Evolutionary conservation across 1,284 basidiomycete species (phyloP).

Genomic region (Cryptococcus neoformans): DNA sequence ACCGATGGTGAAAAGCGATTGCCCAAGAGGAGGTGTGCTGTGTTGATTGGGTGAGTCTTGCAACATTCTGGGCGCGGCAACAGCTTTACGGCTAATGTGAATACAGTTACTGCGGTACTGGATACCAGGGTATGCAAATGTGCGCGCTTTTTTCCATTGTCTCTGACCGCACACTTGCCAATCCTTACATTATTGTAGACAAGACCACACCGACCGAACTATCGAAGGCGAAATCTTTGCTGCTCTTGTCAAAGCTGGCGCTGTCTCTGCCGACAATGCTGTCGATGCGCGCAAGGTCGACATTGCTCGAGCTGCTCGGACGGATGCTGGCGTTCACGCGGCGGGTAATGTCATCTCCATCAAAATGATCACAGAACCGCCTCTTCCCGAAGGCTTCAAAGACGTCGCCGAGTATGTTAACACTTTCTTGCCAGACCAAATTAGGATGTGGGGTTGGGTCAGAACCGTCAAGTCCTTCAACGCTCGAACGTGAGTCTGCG

Average conservation of each 20-base stretch:
- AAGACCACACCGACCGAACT: conserved; percentile 58
- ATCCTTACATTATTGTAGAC: conserved; percentile 17
- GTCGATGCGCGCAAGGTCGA: conserved; percentile 85
- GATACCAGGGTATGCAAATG: conserved; percentile 94
- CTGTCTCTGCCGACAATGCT: conserved; percentile 89
- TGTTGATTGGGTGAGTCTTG: conserved; percentile 53
- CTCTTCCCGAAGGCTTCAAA: conserved; percentile 59
- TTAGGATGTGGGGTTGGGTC: conserved; percentile 89
- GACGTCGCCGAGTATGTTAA: conserved; percentile 73
- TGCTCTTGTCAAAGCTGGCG: conserved; percentile 83
- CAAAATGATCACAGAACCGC: conserved; percentile 78
- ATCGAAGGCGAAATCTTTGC: conserved; percentile 91
- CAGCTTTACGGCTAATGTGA: background rate
- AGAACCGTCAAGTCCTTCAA: conserved; percentile 91
- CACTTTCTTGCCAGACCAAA: conserved; percentile 78
- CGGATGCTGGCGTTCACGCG: conserved; percentile 96
- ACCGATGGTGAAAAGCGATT: conserved; percentile 31
- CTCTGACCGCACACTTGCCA: background rate
- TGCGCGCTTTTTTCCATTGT: conserved; percentile 51
- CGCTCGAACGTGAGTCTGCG: conserved; percentile 66
- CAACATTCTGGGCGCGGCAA: background rate
- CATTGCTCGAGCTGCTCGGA: conserved; percentile 85
- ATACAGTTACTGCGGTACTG: conserved; percentile 52
- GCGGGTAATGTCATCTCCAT: conserved; percentile 84
- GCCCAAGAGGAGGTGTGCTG: conserved; percentile 57